These are phyloP conservation scores for Pyrus hybrid DNA, from an alignment of 331 rosid species.

Conservation along the genomic window DNA sequence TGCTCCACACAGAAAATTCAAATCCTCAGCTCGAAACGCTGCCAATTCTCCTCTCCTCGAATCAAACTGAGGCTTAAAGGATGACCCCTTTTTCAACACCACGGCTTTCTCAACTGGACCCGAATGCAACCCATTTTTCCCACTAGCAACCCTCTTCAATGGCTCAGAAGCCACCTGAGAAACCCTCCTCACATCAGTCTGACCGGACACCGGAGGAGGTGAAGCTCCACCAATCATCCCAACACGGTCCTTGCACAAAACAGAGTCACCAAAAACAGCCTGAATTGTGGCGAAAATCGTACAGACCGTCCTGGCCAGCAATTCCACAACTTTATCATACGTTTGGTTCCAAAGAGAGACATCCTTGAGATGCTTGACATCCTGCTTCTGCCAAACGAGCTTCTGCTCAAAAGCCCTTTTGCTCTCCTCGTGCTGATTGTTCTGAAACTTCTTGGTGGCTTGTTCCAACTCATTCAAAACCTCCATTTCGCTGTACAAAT, in stretches of 20 bases:
- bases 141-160: slow-evolving; percentile 32
- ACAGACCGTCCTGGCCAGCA: slow-evolving; percentile 85
- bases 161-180: slow-evolving; percentile 30
- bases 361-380: slow-evolving; percentile 75
- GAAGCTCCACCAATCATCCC: slow-evolving; percentile 33
- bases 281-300: slow-evolving; percentile 71
- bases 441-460: slow-evolving; percentile 67
- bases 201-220: slow-evolving; percentile 25
- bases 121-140: slow-evolving; percentile 28
- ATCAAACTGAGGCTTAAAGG: slow-evolving; percentile 29
- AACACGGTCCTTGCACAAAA: slow-evolving; percentile 18
- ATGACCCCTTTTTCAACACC: slow-evolving; percentile 30
- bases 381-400: slow-evolving; percentile 77
- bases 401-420: slow-evolving; percentile 70
- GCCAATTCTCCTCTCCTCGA: slow-evolving; percentile 43
- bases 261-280: slow-evolving; percentile 49
- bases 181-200: slow-evolving; percentile 6
- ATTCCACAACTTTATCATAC: slow-evolving; percentile 84
- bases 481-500: slow-evolving; percentile 74
- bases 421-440: slow-evolving; percentile 76
- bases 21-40: slow-evolving; percentile 44
- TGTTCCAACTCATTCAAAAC: slow-evolving; percentile 81
- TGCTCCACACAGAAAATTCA: slow-evolving; percentile 66
- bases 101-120: slow-evolving; percentile 20
- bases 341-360: slow-evolving; percentile 85